These are phyloP conservation scores for Septoria linicola DNA, from an alignment of 2,329 filamentous ascomycete species.

Conservation along the genomic window DNA sequence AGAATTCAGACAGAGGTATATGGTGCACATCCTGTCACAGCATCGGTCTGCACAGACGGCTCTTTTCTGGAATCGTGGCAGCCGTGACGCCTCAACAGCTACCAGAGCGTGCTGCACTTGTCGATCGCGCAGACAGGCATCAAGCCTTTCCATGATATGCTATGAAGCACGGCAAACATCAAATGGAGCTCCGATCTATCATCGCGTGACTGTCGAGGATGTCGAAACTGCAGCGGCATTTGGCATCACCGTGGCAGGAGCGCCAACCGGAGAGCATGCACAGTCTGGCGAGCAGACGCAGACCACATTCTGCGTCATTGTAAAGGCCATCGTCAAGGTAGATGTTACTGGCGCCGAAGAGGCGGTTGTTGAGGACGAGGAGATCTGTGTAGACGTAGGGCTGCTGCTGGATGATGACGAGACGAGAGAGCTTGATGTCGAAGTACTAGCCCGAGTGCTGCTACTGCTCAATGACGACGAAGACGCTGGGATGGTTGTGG, in stretches of 20 bases:
- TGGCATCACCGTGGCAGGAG: background rate
- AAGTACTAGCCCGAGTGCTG: constrained; percentile 3
- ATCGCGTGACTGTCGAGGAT: too few species aligned
- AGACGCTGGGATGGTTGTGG: constrained; percentile 6
- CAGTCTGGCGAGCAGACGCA: constrained; percentile 14
- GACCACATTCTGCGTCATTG: constrained; percentile 14
- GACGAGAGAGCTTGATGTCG: background rate
- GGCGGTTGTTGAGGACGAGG: background rate
- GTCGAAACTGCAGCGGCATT: background rate
- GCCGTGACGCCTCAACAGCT: too few species aligned
- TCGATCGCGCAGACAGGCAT: too few species aligned
- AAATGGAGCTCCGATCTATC: too few species aligned
- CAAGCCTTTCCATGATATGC: too few species aligned
- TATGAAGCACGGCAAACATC: too few species aligned
- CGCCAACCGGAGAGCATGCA: constrained; percentile 10
- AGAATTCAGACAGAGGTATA: too few species aligned
- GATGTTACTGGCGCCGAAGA: constrained; percentile 3
- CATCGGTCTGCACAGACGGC: too few species aligned
- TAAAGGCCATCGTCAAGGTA: constrained; percentile 13
- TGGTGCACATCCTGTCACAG: too few species aligned
- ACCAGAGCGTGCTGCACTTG: too few species aligned
- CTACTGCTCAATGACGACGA: constrained; percentile 4
- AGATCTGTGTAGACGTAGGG: background rate
- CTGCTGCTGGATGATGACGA: too few species aligned
- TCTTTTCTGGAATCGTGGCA: too few species aligned